These are phyloP conservation scores for Blastobotrys parvus DNA, from an alignment of 805 yeast species.

Conservation along the genomic window DNA sequence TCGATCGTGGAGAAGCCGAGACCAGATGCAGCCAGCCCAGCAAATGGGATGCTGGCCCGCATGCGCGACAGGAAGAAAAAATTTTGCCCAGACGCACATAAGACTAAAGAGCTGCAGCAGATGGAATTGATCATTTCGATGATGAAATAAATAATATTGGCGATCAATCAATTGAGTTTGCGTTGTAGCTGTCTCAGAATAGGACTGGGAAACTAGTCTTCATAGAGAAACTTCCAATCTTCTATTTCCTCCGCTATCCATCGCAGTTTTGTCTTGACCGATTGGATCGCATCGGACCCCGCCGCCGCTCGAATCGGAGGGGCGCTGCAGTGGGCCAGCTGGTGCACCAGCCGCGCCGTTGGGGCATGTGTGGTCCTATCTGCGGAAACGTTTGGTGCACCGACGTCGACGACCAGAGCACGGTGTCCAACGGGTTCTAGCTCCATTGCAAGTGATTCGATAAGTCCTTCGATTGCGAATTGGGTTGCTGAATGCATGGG, in stretches of 20 bases:
- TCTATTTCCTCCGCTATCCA: slow-evolving; percentile 28
- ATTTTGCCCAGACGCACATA: too few species aligned
- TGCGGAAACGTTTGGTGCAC: slow-evolving; percentile 1
- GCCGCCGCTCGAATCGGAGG: slow-evolving; percentile 25
- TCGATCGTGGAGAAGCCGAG: too few species aligned
- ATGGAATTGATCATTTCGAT: too few species aligned
- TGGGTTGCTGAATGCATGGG: slow-evolving; percentile 18
- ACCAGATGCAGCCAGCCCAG: too few species aligned
- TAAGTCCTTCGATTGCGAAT: slow-evolving; percentile 27
- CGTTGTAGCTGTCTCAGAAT: too few species aligned
- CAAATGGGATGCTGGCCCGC: too few species aligned
- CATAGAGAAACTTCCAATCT: slow-evolving; percentile 30
- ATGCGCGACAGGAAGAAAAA: too few species aligned
- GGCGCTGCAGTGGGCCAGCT: slow-evolving; percentile 20
- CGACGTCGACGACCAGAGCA: slow-evolving; percentile 12
- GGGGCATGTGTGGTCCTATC: neutral
- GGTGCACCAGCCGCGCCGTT: slow-evolving; percentile 15
- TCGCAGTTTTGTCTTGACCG: slow-evolving; percentile 24
- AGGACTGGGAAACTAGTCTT: too few species aligned
- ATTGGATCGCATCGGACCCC: slow-evolving; percentile 22
- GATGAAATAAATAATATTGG: too few species aligned
- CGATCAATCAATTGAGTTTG: too few species aligned
- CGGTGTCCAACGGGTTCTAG: slow-evolving; percentile 15
- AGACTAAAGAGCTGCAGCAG: too few species aligned
- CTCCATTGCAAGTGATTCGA: slow-evolving; percentile 25